Evolutionary conservation across 805 yeast species (phyloP), one percentile per base, ranked within the genome.

Genomic region (Candida broadrunensis): DNA sequence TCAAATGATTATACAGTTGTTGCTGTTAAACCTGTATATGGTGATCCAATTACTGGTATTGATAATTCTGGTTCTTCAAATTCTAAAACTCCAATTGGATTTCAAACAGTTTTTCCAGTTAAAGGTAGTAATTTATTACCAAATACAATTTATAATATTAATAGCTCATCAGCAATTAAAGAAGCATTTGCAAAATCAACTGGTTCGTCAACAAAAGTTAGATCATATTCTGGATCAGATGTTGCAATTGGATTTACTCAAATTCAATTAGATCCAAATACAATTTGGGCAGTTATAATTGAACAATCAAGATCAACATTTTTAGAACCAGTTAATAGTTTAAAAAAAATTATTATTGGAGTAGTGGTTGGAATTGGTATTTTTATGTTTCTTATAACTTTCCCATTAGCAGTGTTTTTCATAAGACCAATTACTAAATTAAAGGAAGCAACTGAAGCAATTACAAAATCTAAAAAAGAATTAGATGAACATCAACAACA

Each of bases 381-480:
- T 1, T 75, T 84, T 46, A 79, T 88, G 70, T 80, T 86, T 48
- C 45, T 86, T 1, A 57, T 86, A n/a, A 87, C 96, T 1, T 77
- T 88, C 57, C 90, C 93, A 4, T 61, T 89, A 39, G 88, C 96
- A 0, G 88, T 86, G 44, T 85, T 81, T 70, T 88, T 90, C 26
- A 90, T 88, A 5, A 64, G 85, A 47, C 97, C 97, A 0, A 88
- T 89, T 43, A 75, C 87, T 33, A 75, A 81, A 43, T 69, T 89
- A 33, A 88, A 85, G 53, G 80, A 80, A 46, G 96, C 95, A 0
- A 87, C 96, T 0, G 96, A 88, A 55, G 77, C 76, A 18, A 77
- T 82, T 21, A 76, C 82, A 4, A 63, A 66, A 36, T 67, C 74
- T 25, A 69, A 65, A 47, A 60, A 66, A 49, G 29, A 25, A 13